Conservation (phyloP, 73 alveolate genomes). For the Uronychia setigera region DNA sequence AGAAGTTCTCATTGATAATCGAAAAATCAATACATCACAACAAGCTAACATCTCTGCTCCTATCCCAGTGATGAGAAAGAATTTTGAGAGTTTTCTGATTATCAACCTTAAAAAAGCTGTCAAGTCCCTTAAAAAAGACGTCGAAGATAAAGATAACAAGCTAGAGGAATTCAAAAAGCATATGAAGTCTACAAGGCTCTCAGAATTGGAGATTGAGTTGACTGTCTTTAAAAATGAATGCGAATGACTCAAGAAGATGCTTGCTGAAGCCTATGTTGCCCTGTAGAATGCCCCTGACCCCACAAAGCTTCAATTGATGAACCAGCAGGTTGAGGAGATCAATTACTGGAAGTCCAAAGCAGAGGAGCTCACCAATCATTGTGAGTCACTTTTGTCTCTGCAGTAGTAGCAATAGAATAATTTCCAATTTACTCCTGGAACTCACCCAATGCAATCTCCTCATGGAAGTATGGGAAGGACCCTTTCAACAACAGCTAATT, state of each 20-base stretch:
- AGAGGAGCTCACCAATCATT: not conserved
- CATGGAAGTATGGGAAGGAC: no score
- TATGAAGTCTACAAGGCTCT: not conserved
- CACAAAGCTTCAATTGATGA: not conserved
- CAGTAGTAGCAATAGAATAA: not conserved
- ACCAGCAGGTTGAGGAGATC: not conserved
- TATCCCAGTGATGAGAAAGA: not conserved
- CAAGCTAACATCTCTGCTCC: not conserved
- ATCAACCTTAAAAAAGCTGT: not conserved
- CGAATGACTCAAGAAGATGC: not conserved
- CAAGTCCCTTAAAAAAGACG: not conserved
- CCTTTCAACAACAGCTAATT: not conserved
- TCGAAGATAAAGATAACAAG: not conserved
- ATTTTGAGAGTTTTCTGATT: not conserved
- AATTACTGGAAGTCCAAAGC: not conserved
- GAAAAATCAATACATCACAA: not conserved
- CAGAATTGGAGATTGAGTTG: not conserved
- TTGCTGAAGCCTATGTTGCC: not conserved
- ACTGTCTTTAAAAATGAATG: not conserved
- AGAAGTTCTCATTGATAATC: not conserved
- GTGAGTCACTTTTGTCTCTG: not conserved
- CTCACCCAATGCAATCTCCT: not conserved
- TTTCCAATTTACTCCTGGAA: not conserved
- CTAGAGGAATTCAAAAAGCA: not conserved
- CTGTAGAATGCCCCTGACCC: not conserved